Percentiles rank a stretch among this genome's conserved stretches.
phyloP scores from a whole-genome alignment of 495 filamentous ascomycete genomes.

The Bacidia gigantensis region DNA sequence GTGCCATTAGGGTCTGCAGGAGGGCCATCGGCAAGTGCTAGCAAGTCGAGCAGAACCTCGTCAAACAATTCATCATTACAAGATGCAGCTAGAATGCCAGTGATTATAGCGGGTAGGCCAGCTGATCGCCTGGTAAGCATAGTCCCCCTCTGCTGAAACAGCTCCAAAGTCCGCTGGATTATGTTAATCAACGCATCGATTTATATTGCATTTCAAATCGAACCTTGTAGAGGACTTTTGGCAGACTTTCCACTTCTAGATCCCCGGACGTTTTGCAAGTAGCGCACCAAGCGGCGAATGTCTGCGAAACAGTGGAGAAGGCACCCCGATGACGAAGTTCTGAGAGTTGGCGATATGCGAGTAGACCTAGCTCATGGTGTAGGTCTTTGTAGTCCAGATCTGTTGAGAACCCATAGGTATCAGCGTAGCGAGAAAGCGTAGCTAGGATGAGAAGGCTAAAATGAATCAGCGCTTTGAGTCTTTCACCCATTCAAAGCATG shows the following conservation, averaged over 20 bases:
- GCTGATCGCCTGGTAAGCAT: conserved; percentile 83
- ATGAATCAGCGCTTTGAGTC: background rate
- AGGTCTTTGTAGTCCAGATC: conserved; percentile 33
- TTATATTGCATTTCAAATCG: conserved; percentile 11
- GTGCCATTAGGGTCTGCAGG: conserved; percentile 30
- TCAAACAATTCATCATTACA: conserved; percentile 32
- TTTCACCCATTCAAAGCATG: background rate
- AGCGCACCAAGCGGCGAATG: conserved; percentile 65
- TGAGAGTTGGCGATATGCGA: conserved; percentile 69
- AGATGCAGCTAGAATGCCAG: conserved; percentile 52
- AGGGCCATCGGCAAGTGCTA: conserved; percentile 41
- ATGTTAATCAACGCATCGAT: conserved; percentile 1
- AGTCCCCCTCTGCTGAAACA: conserved; percentile 55
- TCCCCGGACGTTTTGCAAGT: conserved; percentile 40
- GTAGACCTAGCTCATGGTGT: conserved; percentile 30
- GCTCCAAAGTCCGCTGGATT: conserved; percentile 40
- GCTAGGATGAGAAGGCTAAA: conserved; percentile 9
- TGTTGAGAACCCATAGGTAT: conserved; percentile 22
- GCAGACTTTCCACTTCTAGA: conserved; percentile 28
- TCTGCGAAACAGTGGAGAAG: conserved; percentile 83
- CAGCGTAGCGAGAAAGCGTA: conserved; percentile 22
- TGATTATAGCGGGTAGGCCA: conserved; percentile 74
- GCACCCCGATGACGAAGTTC: conserved; percentile 81
- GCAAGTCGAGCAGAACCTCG: conserved; percentile 38
- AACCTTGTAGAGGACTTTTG: conserved; percentile 52